Conservation (phyloP, 345 rosid species). For the Iberis pinnata region DNA sequence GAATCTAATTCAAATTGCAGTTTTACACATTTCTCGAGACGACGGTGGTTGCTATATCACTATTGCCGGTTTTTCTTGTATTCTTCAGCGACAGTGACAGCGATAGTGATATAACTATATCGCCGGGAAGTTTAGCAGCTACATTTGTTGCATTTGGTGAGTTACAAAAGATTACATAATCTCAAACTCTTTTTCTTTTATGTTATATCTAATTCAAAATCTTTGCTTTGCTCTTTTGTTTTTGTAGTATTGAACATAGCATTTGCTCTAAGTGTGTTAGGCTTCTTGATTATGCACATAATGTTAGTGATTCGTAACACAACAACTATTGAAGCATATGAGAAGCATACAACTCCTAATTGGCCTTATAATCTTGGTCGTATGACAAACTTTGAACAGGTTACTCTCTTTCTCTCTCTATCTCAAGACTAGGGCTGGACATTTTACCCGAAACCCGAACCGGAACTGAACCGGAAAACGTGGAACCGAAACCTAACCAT, state of each 20-base stretch:
- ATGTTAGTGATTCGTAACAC: slow-evolving; percentile 54
- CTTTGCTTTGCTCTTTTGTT: background rate
- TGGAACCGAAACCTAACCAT: too few relatives aligned
- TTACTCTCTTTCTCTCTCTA: slow-evolving; percentile 11
- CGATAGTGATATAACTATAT: slow-evolving; percentile 43
- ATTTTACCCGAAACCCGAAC: too few relatives aligned
- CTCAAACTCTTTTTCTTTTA: background rate
- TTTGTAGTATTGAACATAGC: slow-evolving; percentile 70
- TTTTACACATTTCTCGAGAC: slow-evolving; percentile 85
- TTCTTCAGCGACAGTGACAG: slow-evolving; percentile 64
- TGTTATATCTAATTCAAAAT: slow-evolving; percentile 4
- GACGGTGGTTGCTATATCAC: slow-evolving; percentile 52
- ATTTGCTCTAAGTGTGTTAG: slow-evolving; percentile 66
- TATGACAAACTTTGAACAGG: slow-evolving; percentile 73
- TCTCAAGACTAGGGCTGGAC: slow-evolving; percentile 17
- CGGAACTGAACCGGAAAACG: too few relatives aligned
- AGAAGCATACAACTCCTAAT: slow-evolving; percentile 52
- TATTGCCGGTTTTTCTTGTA: slow-evolving; percentile 56
- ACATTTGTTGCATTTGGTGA: slow-evolving; percentile 72
- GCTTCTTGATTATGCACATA: slow-evolving; percentile 73
- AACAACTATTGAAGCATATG: slow-evolving; percentile 88
- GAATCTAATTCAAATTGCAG: slow-evolving; percentile 44
- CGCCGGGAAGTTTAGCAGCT: slow-evolving; percentile 62
- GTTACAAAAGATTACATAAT: slow-evolving; percentile 13
- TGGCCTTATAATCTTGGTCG: slow-evolving; percentile 82